phyloP scores from a whole-genome alignment of 2,329 filamentous ascomycete species.

The Penicillium palitans region DNA sequence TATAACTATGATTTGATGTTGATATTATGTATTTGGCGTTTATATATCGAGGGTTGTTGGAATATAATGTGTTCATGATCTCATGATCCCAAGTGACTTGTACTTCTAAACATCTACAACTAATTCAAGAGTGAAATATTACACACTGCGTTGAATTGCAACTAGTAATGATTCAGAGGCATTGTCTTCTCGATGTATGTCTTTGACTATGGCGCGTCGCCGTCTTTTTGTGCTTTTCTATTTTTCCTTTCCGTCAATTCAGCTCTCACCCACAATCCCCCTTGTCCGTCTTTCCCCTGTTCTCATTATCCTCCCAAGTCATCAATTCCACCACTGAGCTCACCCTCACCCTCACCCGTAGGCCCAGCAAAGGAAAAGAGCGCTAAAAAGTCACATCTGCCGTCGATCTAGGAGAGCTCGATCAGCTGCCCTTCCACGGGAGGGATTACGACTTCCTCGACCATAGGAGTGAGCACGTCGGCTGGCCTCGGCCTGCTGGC shows the following conservation, averaged over 20 bases:
- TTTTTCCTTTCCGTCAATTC: background rate
- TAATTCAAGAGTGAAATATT: background rate
- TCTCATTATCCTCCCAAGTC: background rate
- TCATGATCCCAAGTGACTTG: too few relatives aligned
- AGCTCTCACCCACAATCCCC: background rate
- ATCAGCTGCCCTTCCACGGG: background rate
- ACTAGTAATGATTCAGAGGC: background rate
- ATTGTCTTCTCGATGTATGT: background rate
- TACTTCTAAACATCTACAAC: background rate
- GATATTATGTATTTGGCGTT: background rate
- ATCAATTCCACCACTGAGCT: background rate
- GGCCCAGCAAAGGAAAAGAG: background rate
- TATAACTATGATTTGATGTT: conserved; percentile 26
- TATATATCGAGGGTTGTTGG: background rate
- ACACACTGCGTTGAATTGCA: background rate
- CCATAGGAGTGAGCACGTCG: background rate
- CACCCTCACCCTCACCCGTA: background rate
- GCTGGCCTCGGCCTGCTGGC: background rate
- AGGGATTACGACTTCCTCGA: background rate
- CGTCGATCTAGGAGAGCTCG: background rate
- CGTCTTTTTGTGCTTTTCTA: background rate
- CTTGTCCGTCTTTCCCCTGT: background rate
- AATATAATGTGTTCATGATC: background rate
- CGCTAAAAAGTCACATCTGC: background rate
- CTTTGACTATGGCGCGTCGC: background rate